Percentiles rank a stretch among this genome's conserved stretches.
Evolutionary conservation across 768 basidiomycete species (phyloP).

Genomic region (Leccinum variicolor): DNA sequence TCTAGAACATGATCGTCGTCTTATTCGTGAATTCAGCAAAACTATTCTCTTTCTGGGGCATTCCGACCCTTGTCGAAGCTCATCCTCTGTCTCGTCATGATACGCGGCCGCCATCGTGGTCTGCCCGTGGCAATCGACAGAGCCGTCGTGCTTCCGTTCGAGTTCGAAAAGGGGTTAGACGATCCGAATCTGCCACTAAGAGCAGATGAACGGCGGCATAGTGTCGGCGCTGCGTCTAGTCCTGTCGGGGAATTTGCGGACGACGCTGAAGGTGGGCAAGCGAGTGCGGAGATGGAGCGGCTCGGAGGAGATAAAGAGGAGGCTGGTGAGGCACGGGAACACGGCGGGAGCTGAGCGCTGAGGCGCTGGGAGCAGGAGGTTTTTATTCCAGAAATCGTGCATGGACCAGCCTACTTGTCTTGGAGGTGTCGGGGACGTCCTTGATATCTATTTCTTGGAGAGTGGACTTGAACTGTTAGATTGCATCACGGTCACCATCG

Average conservation of each 20-base stretch:
- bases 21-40: constrained; percentile 46
- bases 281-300: not conserved
- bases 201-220: constrained; percentile 10
- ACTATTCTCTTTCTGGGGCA: constrained; percentile 78
- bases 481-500: too few relatives aligned
- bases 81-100: constrained; percentile 84
- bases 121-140: constrained; percentile 86
- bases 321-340: not conserved
- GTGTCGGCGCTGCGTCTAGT: not conserved
- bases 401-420: too few relatives aligned
- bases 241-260: not conserved
- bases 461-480: not conserved
- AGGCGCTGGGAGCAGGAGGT: not conserved
- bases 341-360: not conserved
- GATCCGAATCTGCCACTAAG: constrained; percentile 2
- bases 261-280: not conserved
- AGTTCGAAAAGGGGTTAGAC: constrained; percentile 40
- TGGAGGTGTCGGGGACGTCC: not conserved
- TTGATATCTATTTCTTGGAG: not conserved
- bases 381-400: not conserved
- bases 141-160: constrained; percentile 76
- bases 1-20: not conserved
- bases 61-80: constrained; percentile 83
- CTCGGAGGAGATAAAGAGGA: not conserved
- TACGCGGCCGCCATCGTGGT: constrained; percentile 90